Base-by-base conservation (phyloP, 2,329 filamentous ascomycete species). In the Claviceps pazoutovae region DNA sequence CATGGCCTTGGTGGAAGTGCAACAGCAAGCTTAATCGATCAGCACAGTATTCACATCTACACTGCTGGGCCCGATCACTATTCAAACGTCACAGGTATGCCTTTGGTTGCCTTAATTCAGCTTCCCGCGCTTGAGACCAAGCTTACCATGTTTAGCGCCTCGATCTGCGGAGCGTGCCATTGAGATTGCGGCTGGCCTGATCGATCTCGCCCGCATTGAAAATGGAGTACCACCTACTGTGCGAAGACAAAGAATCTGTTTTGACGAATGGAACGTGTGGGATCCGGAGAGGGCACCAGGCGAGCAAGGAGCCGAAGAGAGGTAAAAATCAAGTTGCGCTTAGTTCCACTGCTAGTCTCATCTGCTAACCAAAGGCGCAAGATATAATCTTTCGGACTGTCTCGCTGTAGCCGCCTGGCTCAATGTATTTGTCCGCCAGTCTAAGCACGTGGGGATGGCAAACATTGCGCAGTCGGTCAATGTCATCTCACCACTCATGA, bases 181-280 rank as follows among this genome's bases (percentile, higher is more conserved):
- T 17, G 45, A 47, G 21, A 47, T 47, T 13, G 16, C 45, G 34
- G 30, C 45, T 2, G 45, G 45, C 30, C 45, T 47, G 11, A 47
- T 47, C 8, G 45, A 47, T 21, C 45, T 47, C 45, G 45, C 45
- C 9, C 45, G 45, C 17, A 47, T 47, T 13, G 45, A 47, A 34
- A 47, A 47, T 13, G 34, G 34, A 19, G 45, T 47, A 2, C 45
- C 45, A 3, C 45, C 45, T 30, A 47, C 45, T 5, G 45, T 37
- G 17, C 45, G 11, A 4, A 30, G 45, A 47, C 45, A 47, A 16
- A 47, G 34, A 4, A 47, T 47, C 45, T 47, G 45, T 37, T 47
- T 47, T 9, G 45, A 47, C 45, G 45, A 47, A 17, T 47, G 45
- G 45, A 47, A 47, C 45, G 45, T 47, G 17, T 47, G 45, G 45